Conservation (phyloP, 2,329 filamentous ascomycete genomes). For the Ophiostoma perfectum region DNA sequence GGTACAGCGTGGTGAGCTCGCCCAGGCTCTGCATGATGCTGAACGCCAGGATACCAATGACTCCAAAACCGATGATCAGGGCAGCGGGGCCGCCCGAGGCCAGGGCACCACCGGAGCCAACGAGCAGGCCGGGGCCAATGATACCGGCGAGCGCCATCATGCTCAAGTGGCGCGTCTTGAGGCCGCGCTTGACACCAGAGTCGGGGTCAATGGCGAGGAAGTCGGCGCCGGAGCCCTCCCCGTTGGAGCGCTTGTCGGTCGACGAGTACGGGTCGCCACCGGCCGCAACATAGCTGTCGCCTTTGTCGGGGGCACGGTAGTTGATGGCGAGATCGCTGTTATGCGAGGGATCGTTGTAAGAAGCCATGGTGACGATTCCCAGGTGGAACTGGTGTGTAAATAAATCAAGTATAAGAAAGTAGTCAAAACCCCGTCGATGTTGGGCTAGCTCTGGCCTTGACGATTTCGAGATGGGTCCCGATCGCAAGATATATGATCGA, state of each 20-base stretch:
- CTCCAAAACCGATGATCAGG: conserved; percentile 65
- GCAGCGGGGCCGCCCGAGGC: conserved; percentile 64
- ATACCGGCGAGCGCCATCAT: conserved; percentile 61
- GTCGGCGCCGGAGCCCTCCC: conserved; percentile 36
- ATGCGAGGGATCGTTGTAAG: conserved; percentile 14
- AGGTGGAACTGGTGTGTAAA: too few relatives aligned
- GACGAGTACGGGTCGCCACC: neutral
- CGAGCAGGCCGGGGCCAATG: conserved; percentile 65
- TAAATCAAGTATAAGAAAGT: neutral
- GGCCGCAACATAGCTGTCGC: conserved; percentile 1
- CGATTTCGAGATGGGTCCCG: neutral
- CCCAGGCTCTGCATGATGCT: conserved; percentile 68
- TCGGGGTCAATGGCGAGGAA: conserved; percentile 51
- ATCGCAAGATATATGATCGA: neutral
- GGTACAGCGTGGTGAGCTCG: conserved; percentile 68
- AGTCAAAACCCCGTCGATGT: neutral
- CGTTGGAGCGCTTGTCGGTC: conserved; percentile 22
- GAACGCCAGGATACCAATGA: conserved; percentile 65
- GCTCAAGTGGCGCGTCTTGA: conserved; percentile 62
- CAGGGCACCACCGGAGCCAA: conserved; percentile 65
- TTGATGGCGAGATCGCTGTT: conserved; percentile 13
- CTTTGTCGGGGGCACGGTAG: conserved; percentile 21
- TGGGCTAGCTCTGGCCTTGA: neutral
- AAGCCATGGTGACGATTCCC: neutral
- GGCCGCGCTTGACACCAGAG: conserved; percentile 61